Percentiles rank a stretch among this genome's conserved stretches.
Evolutionary conservation across 768 basidiomycete species (phyloP).

Genomic region (Boletellus ananiceps): DNA sequence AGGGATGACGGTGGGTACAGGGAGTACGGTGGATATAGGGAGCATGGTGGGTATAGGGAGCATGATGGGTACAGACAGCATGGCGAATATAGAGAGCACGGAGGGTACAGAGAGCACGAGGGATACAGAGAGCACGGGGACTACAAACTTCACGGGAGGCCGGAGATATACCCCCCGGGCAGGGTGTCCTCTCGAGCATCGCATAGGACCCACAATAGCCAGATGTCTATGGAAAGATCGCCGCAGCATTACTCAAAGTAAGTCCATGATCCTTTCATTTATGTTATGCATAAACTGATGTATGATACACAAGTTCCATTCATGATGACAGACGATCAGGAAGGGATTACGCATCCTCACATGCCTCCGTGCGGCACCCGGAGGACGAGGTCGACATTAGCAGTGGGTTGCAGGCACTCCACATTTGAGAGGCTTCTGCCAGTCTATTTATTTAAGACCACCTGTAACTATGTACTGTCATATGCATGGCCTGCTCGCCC

Average conservation of each 20-base stretch:
- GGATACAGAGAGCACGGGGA: conserved; percentile 18
- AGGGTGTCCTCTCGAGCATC: conserved; percentile 26
- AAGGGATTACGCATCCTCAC: conserved; percentile 19
- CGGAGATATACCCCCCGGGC: conserved; percentile 15
- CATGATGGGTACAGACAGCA: conserved; percentile 3
- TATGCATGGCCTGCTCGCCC: background rate
- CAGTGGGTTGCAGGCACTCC: conserved; percentile 19
- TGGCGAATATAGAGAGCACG: background rate
- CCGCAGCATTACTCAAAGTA: conserved; percentile 18
- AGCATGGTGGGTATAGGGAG: conserved; percentile 16
- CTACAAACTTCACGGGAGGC: conserved; percentile 8
- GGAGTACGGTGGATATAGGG: conserved; percentile 5
- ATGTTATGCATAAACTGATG: conserved; percentile 5
- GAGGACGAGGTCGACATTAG: conserved; percentile 24
- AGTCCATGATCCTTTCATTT: conserved; percentile 1
- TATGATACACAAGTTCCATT: conserved; percentile 11
- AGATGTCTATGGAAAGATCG: conserved; percentile 14
- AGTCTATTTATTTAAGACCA: conserved; percentile 5
- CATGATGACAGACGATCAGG: conserved; percentile 25
- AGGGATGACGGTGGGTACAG: conserved; percentile 15
- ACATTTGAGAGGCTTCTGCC: conserved; percentile 14
- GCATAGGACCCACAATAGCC: conserved; percentile 22
- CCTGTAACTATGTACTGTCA: conserved; percentile 3
- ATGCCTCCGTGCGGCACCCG: conserved; percentile 11
- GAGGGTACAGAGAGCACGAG: conserved; percentile 1